Conservation (phyloP, 768 basidiomycete species). For the Auricularia sp. region DNA sequence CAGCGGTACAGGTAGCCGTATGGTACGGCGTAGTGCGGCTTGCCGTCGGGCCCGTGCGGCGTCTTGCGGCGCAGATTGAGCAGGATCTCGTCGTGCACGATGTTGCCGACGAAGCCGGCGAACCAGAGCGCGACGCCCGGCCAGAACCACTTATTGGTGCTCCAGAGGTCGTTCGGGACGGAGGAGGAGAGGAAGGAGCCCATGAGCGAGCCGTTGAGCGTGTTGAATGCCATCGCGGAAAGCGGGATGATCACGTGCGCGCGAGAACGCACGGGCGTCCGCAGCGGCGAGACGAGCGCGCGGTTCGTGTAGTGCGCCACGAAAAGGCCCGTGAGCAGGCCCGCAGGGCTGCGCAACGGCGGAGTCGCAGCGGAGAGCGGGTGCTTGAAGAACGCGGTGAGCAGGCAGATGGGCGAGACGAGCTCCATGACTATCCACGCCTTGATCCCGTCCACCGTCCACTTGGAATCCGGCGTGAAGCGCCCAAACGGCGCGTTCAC, state of each 20-base stretch:
- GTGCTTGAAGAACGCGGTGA: conserved; percentile 37
- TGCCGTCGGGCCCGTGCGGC: conserved; percentile 9
- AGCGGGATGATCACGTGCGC: conserved; percentile 59
- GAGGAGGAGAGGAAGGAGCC: conserved; percentile 59
- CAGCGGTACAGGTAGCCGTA: conserved; percentile 65
- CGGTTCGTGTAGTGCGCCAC: conserved; percentile 78
- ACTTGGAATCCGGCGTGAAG: conserved; percentile 36
- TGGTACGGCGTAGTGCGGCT: conserved; percentile 66
- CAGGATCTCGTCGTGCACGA: conserved; percentile 85
- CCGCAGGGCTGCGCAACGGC: conserved; percentile 27
- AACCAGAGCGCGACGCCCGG: conserved; percentile 58
- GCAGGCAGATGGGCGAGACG: conserved; percentile 46
- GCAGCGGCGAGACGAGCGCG: conserved; percentile 65
- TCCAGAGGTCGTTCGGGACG: conserved; percentile 34
- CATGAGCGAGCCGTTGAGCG: conserved; percentile 59
- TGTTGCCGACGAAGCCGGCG: conserved; percentile 65
- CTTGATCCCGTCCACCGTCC: conserved; percentile 19
- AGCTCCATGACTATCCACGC: conserved; percentile 79
- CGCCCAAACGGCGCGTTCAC: conserved; percentile 76
- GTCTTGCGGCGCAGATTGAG: conserved; percentile 68
- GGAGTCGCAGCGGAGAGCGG: conserved; percentile 30
- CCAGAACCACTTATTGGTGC: conserved; percentile 38
- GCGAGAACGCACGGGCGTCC: conserved; percentile 70
- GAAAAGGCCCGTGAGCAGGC: conserved; percentile 48
- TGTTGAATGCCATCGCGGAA: conserved; percentile 53